Evolutionary conservation across 441 rosid genomes (phyloP).

Genomic region (Flueggea neowawraea): DNA sequence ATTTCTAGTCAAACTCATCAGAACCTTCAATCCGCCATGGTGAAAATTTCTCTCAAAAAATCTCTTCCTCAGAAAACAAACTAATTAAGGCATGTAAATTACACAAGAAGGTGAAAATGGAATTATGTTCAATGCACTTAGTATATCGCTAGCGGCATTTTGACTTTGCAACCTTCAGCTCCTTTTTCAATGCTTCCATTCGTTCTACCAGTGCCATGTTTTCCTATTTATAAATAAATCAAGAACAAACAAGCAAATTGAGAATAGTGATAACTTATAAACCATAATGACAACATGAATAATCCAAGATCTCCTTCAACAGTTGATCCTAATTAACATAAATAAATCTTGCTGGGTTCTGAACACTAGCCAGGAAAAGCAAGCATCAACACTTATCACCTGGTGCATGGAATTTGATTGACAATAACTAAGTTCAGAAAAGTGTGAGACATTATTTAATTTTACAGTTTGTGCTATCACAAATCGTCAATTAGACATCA

Average conservation of each 20-base stretch:
- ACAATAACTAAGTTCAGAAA: too few relatives aligned
- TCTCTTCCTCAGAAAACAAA: conserved; percentile 6
- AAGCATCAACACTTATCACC: too few relatives aligned
- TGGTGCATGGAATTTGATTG: too few relatives aligned
- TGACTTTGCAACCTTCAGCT: conserved; percentile 45
- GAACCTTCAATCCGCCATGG: background rate
- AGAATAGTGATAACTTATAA: conserved; percentile 8
- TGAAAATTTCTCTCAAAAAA: background rate
- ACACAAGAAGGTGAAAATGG: background rate
- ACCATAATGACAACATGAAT: background rate
- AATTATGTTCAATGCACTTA: conserved; percentile 2
- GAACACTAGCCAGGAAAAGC: too few relatives aligned
- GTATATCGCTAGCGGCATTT: conserved; percentile 39
- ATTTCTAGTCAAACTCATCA: background rate
- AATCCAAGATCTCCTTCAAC: background rate
- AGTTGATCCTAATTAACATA: background rate
- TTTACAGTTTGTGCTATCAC: too few relatives aligned
- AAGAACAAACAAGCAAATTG: conserved; percentile 6
- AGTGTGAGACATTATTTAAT: too few relatives aligned
- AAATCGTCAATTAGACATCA: too few relatives aligned
- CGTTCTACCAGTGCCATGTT: conserved; percentile 49
- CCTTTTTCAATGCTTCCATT: conserved; percentile 51
- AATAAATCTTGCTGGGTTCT: background rate
- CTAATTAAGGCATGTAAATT: background rate
- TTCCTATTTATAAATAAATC: conserved; percentile 45